Conservation (phyloP, 495 filamentous ascomycete species). For the Amphirosellinia nigrospora region DNA sequence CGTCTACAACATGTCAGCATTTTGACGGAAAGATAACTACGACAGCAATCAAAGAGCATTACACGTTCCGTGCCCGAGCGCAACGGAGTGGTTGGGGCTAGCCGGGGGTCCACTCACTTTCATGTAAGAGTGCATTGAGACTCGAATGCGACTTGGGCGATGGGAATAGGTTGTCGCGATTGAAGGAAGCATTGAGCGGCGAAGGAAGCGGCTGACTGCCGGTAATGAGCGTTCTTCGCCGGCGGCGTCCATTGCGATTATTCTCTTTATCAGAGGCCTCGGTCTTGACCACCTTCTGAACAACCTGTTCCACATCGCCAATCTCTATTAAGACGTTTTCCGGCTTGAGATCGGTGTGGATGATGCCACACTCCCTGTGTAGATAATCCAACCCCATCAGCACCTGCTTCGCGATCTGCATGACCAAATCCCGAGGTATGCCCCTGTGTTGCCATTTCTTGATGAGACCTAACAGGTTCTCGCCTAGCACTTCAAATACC, state of each 20-base stretch:
- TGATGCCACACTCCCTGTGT: conserved; percentile 97
- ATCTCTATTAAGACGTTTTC: conserved; percentile 99
- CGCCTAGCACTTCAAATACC: conserved; percentile 97
- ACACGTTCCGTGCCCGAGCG: not conserved
- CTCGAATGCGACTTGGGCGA: conserved; percentile 78
- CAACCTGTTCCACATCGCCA: conserved; percentile 95
- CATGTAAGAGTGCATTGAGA: conserved; percentile 82
- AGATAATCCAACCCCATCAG: conserved; percentile 94
- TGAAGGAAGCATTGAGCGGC: conserved; percentile 91
- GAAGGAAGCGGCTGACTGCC: conserved; percentile 96
- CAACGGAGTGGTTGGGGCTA: not conserved
- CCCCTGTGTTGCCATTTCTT: conserved; percentile 98
- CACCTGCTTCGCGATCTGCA: conserved; percentile 98
- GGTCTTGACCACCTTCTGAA: conserved; percentile 91
- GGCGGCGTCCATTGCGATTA: conserved; percentile 89
- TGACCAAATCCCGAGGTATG: conserved; percentile 93
- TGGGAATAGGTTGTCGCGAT: conserved; percentile 70
- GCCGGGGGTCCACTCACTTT: conserved; percentile 62
- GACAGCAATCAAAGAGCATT: not conserved
- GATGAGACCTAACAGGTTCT: conserved; percentile 94
- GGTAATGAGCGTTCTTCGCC: conserved; percentile 92
- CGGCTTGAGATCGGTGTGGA: conserved; percentile 97
- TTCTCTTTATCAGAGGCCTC: conserved; percentile 84
- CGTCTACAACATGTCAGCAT: conserved; percentile 20
- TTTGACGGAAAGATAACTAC: conserved; percentile 13